Evolutionary conservation across 163 green algal genomes (phyloP).

Genomic region (Scenedesmus sp.): DNA sequence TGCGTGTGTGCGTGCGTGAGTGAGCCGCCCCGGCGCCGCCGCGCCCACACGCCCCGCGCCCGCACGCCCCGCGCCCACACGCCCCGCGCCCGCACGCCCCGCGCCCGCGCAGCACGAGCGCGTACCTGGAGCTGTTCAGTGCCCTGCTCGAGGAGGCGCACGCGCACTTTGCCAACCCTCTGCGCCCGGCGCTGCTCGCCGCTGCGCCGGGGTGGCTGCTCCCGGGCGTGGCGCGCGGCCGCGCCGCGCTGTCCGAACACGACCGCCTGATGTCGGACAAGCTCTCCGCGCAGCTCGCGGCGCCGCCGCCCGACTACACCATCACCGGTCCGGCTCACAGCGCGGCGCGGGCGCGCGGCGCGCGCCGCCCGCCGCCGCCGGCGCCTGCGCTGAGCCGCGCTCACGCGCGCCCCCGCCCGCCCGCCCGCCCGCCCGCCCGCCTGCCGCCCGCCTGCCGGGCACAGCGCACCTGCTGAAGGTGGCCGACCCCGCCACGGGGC

Average conservation of each 20-base stretch:
- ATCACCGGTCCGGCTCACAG: background rate
- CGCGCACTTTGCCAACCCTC: background rate
- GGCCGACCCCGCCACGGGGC: background rate
- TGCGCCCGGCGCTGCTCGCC: too few species aligned
- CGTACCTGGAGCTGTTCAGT: background rate
- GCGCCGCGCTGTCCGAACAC: background rate
- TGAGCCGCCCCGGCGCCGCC: too few species aligned
- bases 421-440: too few species aligned
- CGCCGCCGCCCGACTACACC: conserved; percentile 25
- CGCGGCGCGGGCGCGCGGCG: background rate
- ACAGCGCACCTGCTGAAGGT: conserved; percentile 21
- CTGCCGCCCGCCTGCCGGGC: too few species aligned
- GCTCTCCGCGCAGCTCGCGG: background rate
- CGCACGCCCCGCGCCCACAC: too few species aligned
- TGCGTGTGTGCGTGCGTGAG: too few species aligned
- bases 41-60: too few species aligned
- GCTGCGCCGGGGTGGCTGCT: background rate
- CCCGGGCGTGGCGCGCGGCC: background rate
- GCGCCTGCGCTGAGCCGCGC: background rate
- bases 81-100: background rate
- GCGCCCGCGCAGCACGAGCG: too few species aligned
- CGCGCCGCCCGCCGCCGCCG: too few species aligned
- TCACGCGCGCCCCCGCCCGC: background rate
- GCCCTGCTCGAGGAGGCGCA: background rate
- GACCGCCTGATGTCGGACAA: background rate